phyloP scores from a whole-genome alignment of 129 eudicot genomes.

The Silybum marianum region DNA sequence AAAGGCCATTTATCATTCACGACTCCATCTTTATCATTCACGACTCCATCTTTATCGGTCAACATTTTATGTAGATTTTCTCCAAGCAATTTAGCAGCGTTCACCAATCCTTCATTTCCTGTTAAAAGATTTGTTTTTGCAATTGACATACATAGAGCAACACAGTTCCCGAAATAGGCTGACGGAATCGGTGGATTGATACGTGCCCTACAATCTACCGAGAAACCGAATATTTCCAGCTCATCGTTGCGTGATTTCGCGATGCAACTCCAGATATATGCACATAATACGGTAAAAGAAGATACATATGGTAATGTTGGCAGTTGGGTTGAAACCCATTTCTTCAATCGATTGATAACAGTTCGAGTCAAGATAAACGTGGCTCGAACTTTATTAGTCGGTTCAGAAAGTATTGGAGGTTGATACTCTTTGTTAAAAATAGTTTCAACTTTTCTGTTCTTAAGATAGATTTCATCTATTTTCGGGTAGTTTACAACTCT shows the following conservation, averaged over 20 bases:
- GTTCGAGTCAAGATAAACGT: slow-evolving; percentile 26
- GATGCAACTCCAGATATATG: slow-evolving; percentile 47
- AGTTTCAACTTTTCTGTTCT: slow-evolving; percentile 3
- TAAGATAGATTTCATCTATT: slow-evolving; percentile 15
- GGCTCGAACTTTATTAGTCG: slow-evolving; percentile 34
- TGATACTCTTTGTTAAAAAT: not conserved
- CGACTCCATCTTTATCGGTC: slow-evolving; percentile 12
- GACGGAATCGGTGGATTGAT: not conserved
- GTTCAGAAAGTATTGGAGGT: not conserved
- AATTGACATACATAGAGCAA: not conserved
- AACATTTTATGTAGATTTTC: slow-evolving; percentile 14
- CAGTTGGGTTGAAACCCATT: not conserved
- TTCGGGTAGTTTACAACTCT: slow-evolving; percentile 31
- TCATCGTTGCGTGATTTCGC: slow-evolving; percentile 30
- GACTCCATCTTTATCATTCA: slow-evolving; percentile 17
- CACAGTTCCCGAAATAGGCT: slow-evolving; percentile 17
- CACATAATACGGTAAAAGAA: slow-evolving; percentile 35
- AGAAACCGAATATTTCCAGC: not conserved
- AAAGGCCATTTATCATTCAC: not conserved
- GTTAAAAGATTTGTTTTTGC: not conserved
- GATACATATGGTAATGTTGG: slow-evolving; percentile 33
- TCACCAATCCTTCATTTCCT: slow-evolving; percentile 20
- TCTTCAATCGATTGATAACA: slow-evolving; percentile 27
- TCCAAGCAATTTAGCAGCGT: slow-evolving; percentile 10
- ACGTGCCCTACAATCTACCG: slow-evolving; percentile 2